These are phyloP conservation scores for Byssoonygena ceratinophila DNA, from an alignment of 2,329 filamentous ascomycete species.

Conservation along the genomic window DNA sequence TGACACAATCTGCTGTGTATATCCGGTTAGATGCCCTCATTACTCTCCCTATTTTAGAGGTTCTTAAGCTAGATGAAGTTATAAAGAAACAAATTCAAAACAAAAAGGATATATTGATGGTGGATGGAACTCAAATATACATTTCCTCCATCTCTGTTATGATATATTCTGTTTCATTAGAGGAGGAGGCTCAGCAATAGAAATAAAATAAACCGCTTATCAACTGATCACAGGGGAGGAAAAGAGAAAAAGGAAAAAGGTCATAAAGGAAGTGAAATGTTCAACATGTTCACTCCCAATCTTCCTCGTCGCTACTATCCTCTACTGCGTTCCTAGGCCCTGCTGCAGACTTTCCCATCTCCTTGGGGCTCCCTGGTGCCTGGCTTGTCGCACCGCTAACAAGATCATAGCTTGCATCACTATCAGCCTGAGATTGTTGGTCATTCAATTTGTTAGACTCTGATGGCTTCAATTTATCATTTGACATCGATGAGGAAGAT, in stretches of 20 bases:
- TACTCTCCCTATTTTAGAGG: too few relatives aligned
- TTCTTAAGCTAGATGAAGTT: too few relatives aligned
- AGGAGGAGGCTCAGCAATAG: too few relatives aligned
- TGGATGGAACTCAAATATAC: too few relatives aligned
- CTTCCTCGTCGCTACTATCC: conserved; percentile 57
- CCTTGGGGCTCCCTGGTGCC: conserved; percentile 56
- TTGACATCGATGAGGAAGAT: conserved; percentile 26
- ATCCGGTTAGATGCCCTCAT: too few relatives aligned
- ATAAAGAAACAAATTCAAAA: too few relatives aligned
- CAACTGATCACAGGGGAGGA: too few relatives aligned
- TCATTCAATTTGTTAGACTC: conserved; percentile 67
- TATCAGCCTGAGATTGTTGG: conserved; percentile 80
- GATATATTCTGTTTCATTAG: too few relatives aligned
- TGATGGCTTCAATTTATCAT: conserved; percentile 48
- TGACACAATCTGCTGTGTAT: too few relatives aligned
- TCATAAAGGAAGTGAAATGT: neutral
- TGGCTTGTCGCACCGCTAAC: conserved; percentile 73
- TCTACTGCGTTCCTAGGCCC: conserved; percentile 40
- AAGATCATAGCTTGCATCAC: conserved; percentile 91
- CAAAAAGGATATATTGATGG: too few relatives aligned
- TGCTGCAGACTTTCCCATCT: conserved; percentile 39
- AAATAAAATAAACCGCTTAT: too few relatives aligned
- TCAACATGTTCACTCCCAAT: conserved; percentile 55
- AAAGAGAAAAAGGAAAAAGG: neutral
- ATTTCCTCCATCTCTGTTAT: too few relatives aligned